Base-by-base conservation (phyloP, 2,329 filamentous ascomycete genomes). In the Penicillium sclerotiorum region DNA sequence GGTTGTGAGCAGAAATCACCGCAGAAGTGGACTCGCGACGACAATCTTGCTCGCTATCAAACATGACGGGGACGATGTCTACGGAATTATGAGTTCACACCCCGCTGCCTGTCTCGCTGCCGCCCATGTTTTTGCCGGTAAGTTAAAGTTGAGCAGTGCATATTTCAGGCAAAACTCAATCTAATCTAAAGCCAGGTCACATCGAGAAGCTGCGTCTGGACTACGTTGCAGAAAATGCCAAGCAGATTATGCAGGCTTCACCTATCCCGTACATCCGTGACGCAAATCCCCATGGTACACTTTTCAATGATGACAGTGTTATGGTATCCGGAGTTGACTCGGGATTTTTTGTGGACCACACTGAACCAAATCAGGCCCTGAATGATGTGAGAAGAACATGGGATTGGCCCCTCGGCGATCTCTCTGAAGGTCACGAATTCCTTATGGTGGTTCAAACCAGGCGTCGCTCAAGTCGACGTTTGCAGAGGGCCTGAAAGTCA, bases 11-110 rank as follows among this genome's bases (percentile, higher is more conserved):
- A 7, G 23, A 15, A n/a, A 33, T 8, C 15, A 23, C 27, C 45
- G 45, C 6, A 12, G 25, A 11, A 5, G 5, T 9, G 36, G 36
- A 13, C 45, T 47, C 33, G 45, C 45, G 15, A 41, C 8, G 1
- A 6, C 6, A 8, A 17, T 47, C 2, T 35, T 47, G 36, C 4
- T 8, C n/a, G 11, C 18, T 6, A 9, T 40, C 8, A 32, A 23
- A 8, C n/a, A 41, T 12, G 17, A 32, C 11, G 1, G 7, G 7
- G 36, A 33, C 25, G 4, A 41, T 33, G 33, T 47, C 13, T 47
- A 40, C 27, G 45, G 45, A 3, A 22, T 47, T 8, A 47, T 47
- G 45, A 47, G 45, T 20, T 47, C 45, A 1, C 36, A 47, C 25
- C 45, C 36, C 4, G 25, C 45, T 17, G 36, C 45, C 9, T 47